phyloP scores from a whole-genome alignment of 2,329 filamentous ascomycete genomes.

The Aspergillus puulaauensis region DNA sequence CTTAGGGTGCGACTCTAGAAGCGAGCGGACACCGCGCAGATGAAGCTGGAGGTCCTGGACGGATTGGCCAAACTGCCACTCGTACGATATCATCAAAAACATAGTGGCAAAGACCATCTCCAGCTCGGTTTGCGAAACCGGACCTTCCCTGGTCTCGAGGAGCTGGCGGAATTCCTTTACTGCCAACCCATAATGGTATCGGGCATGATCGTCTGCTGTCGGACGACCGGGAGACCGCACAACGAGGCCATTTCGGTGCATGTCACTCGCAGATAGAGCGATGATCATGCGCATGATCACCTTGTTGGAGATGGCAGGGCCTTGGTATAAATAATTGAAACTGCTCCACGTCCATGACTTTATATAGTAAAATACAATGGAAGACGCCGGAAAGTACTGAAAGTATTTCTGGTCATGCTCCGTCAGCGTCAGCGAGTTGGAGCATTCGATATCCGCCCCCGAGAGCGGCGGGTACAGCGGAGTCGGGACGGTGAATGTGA shows the following conservation, averaged over 20 bases:
- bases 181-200: constrained; percentile 36
- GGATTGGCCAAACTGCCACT: constrained; percentile 38
- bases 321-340: constrained; percentile 37
- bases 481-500: constrained; percentile 16
- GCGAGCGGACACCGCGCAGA: constrained; percentile 36
- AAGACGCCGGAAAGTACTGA: constrained; percentile 10
- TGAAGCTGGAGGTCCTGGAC: constrained; percentile 36
- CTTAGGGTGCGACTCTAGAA: constrained; percentile 34
- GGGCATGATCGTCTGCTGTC: constrained; percentile 31
- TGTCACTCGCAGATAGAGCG: constrained; percentile 37
- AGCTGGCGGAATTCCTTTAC: constrained; percentile 39
- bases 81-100: constrained; percentile 38
- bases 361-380: constrained; percentile 24
- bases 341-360: constrained; percentile 40
- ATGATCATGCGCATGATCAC: constrained; percentile 44
- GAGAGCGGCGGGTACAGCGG: constrained; percentile 28
- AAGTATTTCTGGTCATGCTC: constrained; percentile 3
- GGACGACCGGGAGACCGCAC: constrained; percentile 26
- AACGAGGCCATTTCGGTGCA: constrained; percentile 33
- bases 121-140: constrained; percentile 29
- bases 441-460: constrained; percentile 22
- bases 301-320: constrained; percentile 33
- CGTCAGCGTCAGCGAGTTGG: constrained; percentile 36
- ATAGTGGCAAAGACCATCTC: constrained; percentile 38
- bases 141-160: constrained; percentile 27